Evolutionary conservation across 108 stramenopile species (phyloP), one percentile per base, ranked within the genome.

Genomic region (Asterionellopsis glacialis): DNA sequence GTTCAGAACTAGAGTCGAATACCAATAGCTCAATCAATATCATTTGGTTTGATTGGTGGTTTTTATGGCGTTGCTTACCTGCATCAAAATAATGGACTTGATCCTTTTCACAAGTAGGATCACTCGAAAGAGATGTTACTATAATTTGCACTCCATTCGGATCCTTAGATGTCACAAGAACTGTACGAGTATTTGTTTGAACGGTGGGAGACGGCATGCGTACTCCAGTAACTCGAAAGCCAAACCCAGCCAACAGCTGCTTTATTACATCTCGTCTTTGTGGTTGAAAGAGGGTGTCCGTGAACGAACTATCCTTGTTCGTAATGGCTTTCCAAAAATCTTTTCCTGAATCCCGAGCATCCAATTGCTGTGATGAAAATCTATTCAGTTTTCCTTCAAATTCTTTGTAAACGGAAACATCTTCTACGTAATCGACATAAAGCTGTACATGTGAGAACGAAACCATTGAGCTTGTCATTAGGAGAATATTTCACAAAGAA

Each of bases 391-490:
- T 45, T 12, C 63, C 77, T 63, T 88, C 85, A 5, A 83, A 67
- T 43, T 71, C 19, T 61, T 88, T 84, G 81, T 93, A 93, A 23
- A 57, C 61, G 45, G 51, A 22, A 13, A 93, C 33, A 24, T 74
- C 61, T 11, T 61, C 69, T 24, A 93, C 38, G 23, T 51, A 54
- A 64, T 93, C 86, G 39, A 80, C 77, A 55, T 83, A 88, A 10
- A 88, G 67, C 40, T 93, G 91, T 21, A 93, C 65, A 63, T 93
- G 91, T 13, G 84, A 84, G 60, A 93, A 93, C 14, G 63, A 66
- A 19, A 84, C 70, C 11, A 5, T 4, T 4, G 52, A 27, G 6
- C 5, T 5, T 33, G 2, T 33, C 33, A 33, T 33, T 33, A 33
- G n/a, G n/a, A n/a, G n/a, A n/a, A n/a, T n/a, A n/a, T n/a, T 33